Conservation (phyloP, 306 rosid genomes). For the Casuarina cunninghamiana region DNA sequence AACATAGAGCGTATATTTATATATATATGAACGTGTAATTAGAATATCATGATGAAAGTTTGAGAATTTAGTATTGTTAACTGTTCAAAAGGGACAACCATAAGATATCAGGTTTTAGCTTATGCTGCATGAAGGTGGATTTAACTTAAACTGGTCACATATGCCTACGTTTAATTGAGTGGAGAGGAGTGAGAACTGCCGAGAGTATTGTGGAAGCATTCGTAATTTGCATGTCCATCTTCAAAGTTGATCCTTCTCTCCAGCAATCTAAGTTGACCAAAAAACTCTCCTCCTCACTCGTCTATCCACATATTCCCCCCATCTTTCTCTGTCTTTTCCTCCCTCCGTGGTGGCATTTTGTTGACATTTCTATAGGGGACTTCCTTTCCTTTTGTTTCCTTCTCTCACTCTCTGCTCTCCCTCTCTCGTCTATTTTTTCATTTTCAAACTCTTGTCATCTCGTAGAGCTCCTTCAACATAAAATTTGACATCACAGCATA, state of each 20-base stretch:
- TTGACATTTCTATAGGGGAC: neutral
- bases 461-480: neutral
- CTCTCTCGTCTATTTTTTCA: no score
- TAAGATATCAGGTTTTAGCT: no score
- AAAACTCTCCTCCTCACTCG: neutral
- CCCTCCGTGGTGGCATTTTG: neutral
- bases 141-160: no score
- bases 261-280: neutral
- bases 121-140: no score
- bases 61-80: no score
- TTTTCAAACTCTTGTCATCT: neutral
- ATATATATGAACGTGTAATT: no score
- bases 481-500: neutral
- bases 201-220: neutral
- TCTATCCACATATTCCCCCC: neutral
- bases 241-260: neutral
- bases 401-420: neutral
- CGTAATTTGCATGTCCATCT: constrained; percentile 1
- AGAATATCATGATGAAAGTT: no score
- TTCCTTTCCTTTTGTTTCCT: neutral
- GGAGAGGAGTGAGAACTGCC: neutral
- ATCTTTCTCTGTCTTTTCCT: neutral
- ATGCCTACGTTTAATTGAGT: neutral
- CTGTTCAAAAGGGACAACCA: no score
- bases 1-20: no score